A percentile compares a stretch with the other conserved stretches of the same genome.
Conservation (phyloP, 169 alveolate genomes). For the Eimeria praecox region DNA sequence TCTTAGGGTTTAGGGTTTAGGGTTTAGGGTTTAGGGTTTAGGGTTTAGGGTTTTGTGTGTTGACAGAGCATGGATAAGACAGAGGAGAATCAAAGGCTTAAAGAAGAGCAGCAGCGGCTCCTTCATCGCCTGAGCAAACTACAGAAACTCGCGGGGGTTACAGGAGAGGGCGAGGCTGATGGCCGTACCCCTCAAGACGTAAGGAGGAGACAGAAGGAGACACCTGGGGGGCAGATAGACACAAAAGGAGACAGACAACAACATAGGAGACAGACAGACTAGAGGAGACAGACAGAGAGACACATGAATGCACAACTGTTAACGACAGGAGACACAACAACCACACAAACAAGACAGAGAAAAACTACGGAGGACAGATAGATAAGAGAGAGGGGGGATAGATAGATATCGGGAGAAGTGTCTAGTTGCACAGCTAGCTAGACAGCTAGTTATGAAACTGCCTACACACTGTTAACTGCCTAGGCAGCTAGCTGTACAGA, state of each 20-base stretch:
- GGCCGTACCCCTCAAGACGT: constrained; percentile 23
- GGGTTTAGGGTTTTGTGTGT: not conserved
- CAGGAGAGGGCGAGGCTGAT: not conserved
- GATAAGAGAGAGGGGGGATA: no score
- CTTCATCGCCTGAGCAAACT: constrained; percentile 9
- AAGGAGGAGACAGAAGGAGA: not conserved
- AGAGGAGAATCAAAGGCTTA: constrained; percentile 9
- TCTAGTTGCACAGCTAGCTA: no score
- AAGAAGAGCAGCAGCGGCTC: constrained; percentile 45
- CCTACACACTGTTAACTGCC: no score
- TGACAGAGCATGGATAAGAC: constrained; percentile 18
- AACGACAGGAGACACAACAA: no score
- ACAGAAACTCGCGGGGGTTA: not conserved
- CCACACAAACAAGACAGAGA: no score
- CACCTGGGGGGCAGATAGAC: not conserved
- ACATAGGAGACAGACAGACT: not conserved
- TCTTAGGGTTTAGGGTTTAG: not conserved
- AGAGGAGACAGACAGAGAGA: not conserved
- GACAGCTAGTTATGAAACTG: no score
- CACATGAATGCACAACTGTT: not conserved
- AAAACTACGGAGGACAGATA: no score
- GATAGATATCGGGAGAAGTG: no score
- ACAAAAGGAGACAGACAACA: not conserved
- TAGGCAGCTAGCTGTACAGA: no score
- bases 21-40: not conserved